These are phyloP conservation scores for Ceratobasidium sp. DNA, from an alignment of 1,284 basidiomycete genomes.

Conservation along the genomic window DNA sequence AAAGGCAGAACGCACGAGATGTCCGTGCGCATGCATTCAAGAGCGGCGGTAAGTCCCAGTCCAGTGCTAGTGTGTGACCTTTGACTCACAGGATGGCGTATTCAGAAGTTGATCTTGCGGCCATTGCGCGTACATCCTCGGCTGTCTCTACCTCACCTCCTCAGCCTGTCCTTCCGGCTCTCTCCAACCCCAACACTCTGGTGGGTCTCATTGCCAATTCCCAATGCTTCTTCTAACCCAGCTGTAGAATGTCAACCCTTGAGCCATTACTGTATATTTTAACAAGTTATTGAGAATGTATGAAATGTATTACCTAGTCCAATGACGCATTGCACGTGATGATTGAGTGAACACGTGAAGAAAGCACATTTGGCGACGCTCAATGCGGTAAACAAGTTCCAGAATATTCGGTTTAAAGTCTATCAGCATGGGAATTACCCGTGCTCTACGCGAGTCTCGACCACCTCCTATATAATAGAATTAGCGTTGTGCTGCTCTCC, in stretches of 20 bases:
- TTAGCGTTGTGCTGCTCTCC: neutral
- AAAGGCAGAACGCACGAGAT: slow-evolving; percentile 14
- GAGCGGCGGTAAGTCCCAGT: slow-evolving; percentile 7
- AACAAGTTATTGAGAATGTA: slow-evolving; percentile 19
- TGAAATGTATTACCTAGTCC: slow-evolving; percentile 16
- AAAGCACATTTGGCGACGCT: too few relatives aligned
- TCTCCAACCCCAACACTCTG: slow-evolving; percentile 15
- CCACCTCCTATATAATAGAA: neutral
- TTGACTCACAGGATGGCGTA: neutral
- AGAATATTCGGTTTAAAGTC: slow-evolving; percentile 28
- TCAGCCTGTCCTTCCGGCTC: neutral
- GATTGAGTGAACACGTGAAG: slow-evolving; percentile 4
- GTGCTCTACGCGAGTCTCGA: neutral
- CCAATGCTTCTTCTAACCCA: neutral
- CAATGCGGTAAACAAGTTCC: slow-evolving; percentile 18
- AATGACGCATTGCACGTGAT: neutral
- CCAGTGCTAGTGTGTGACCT: neutral
- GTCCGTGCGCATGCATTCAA: slow-evolving; percentile 9
- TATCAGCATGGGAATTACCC: slow-evolving; percentile 23
- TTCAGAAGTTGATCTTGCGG: slow-evolving; percentile 37
- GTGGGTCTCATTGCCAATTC: neutral
- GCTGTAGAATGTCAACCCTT: neutral
- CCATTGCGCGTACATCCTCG: slow-evolving; percentile 41
- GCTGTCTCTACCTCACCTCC: slow-evolving; percentile 38
- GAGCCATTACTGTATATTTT: neutral